Evolutionary conservation across 208 protist species (phyloP).

Genomic region (Herpetomonas muscarum): DNA sequence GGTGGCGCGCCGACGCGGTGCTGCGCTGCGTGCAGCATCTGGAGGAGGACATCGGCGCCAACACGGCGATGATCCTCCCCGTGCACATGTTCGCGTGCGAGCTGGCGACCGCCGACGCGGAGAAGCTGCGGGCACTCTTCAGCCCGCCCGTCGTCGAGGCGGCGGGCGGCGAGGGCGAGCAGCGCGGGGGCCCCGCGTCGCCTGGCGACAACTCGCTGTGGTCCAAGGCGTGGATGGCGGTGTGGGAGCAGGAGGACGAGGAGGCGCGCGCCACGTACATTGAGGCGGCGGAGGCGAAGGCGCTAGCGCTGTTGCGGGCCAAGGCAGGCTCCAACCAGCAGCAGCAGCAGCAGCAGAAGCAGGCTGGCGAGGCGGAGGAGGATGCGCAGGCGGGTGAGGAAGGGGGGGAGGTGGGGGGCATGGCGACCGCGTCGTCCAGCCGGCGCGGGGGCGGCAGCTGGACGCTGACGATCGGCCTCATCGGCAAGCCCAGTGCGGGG

Average conservation of each 20-base stretch:
- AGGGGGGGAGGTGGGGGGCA: neutral
- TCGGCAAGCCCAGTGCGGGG: conserved; percentile 91
- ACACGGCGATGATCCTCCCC: conserved; percentile 59
- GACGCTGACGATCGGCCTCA: conserved; percentile 88
- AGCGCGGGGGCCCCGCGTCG: neutral
- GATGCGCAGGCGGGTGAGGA: neutral
- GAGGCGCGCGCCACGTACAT: conserved; percentile 26
- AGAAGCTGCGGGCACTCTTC: conserved; percentile 30
- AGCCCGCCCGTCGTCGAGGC: conserved; percentile 8
- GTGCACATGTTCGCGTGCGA: conserved; percentile 46
- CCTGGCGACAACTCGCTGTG: neutral
- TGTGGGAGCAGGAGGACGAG: conserved; percentile 44
- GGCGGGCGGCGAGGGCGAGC: conserved; percentile 7
- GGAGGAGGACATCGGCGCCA: conserved; percentile 40
- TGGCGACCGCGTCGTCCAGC: neutral
- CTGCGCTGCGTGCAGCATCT: conserved; percentile 32
- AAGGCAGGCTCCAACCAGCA: neutral
- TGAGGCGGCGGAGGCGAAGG: conserved; percentile 26
- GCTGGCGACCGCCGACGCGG: conserved; percentile 27
- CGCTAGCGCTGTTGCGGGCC: conserved; percentile 16
- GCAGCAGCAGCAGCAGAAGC: neutral
- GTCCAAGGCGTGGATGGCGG: conserved; percentile 1
- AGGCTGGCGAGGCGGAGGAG: conserved; percentile 8
- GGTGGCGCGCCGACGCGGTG: conserved; percentile 48
- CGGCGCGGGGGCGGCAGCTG: conserved; percentile 41